phyloP scores from a whole-genome alignment of 208 protist species.

The Naegleria gruberi region DNA sequence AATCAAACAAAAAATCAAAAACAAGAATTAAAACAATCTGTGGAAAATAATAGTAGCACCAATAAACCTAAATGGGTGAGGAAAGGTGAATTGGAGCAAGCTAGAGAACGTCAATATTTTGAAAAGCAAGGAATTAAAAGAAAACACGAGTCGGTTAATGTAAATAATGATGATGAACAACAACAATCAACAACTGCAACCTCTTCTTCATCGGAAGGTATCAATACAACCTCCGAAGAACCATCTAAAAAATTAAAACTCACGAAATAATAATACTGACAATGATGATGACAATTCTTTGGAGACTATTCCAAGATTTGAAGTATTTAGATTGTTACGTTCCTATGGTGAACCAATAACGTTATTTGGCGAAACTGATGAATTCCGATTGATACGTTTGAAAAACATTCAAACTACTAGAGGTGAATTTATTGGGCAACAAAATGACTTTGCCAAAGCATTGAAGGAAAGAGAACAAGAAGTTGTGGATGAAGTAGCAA shows the following conservation, averaged over 20 bases:
- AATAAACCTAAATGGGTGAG: not conserved
- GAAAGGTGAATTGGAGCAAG: not conserved
- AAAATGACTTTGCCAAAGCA: not conserved
- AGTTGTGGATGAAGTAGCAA: not conserved
- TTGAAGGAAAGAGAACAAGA: not conserved
- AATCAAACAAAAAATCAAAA: not conserved
- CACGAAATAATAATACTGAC: not conserved
- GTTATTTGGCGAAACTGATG: conserved; percentile 19
- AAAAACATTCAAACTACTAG: not conserved
- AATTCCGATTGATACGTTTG: not conserved
- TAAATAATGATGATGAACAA: not conserved
- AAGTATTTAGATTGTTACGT: conserved; percentile 3
- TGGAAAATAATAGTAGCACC: not conserved
- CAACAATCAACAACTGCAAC: not conserved
- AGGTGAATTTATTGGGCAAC: not conserved
- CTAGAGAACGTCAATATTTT: not conserved
- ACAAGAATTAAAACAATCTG: not conserved
- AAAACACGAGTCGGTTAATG: not conserved
- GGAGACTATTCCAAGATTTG: not conserved
- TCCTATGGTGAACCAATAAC: not conserved
- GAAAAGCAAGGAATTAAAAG: not conserved
- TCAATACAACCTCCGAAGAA: not conserved
- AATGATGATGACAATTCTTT: not conserved
- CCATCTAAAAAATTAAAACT: not conserved
- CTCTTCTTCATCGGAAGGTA: not conserved